These are phyloP conservation scores for Penicillium riverlandense DNA, from an alignment of 495 filamentous ascomycete species.

Conservation along the genomic window DNA sequence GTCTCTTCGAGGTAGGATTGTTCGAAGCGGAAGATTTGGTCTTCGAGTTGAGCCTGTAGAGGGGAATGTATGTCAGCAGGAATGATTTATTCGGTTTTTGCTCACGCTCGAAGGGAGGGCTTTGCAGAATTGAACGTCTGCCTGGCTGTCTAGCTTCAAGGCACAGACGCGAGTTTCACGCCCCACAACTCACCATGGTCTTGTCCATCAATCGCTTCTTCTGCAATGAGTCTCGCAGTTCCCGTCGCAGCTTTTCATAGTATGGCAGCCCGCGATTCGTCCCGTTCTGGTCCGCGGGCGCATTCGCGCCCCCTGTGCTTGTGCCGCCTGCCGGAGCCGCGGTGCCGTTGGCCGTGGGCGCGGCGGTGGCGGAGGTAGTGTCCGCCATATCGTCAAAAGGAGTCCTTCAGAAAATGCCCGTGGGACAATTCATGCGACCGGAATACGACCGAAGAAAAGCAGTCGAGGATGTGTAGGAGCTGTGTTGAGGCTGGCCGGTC, in stretches of 20 bases:
- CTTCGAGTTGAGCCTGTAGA: conserved; percentile 58
- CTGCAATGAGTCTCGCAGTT: conserved; percentile 59
- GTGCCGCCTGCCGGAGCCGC: conserved; percentile 12
- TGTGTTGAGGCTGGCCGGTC: not conserved
- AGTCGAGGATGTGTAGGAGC: no score
- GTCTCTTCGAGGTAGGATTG: conserved; percentile 87
- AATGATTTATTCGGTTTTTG: not conserved
- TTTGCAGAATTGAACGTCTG: no score
- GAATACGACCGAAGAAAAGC: no score
- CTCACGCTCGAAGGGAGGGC: no score
- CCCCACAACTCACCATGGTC: conserved; percentile 45
- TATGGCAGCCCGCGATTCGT: conserved; percentile 51
- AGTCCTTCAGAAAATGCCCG: not conserved
- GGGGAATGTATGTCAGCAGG: not conserved
- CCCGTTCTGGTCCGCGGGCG: conserved; percentile 21
- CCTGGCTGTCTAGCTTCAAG: no score
- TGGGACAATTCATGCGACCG: no score
- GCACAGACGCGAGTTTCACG: not conserved
- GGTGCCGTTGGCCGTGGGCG: conserved; percentile 12
- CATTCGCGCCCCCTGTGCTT: conserved; percentile 23
- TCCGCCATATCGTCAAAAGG: conserved; percentile 40
- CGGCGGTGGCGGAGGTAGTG: conserved; percentile 33
- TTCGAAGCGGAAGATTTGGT: conserved; percentile 78
- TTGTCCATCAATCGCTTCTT: conserved; percentile 63
- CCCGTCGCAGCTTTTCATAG: conserved; percentile 65